Evolutionary conservation across 345 rosid genomes (phyloP).

Genomic region (Zanthoxylum bungeanum): DNA sequence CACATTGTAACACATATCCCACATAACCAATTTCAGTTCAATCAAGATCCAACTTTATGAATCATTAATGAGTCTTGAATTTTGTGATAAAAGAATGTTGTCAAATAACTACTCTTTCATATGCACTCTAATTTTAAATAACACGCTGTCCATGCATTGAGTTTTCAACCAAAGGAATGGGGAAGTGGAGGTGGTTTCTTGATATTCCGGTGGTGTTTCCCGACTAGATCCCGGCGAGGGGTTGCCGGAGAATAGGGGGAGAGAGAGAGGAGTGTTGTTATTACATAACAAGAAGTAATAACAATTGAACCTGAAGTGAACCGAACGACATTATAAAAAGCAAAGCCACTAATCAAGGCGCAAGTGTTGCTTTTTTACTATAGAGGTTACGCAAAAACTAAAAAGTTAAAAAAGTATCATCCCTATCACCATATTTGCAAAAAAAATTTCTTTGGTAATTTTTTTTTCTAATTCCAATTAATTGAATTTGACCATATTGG

Average conservation of each 20-base stretch:
- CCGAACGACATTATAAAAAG: neutral
- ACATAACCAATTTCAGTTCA: conserved; percentile 10
- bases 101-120: too few relatives aligned
- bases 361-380: conserved; percentile 14
- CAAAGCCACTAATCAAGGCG: conserved; percentile 37
- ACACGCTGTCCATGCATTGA: conserved; percentile 14
- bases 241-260: conserved; percentile 22
- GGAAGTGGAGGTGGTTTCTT: neutral
- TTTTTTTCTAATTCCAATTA: neutral
- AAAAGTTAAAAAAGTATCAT: neutral
- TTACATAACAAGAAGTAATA: neutral
- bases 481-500: neutral
- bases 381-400: neutral
- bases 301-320: conserved; percentile 5
- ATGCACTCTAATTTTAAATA: too few relatives aligned
- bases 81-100: neutral
- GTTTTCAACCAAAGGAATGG: neutral
- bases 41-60: neutral
- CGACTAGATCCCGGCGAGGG: conserved; percentile 36
- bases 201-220: conserved; percentile 16
- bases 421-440: neutral
- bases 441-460: neutral
- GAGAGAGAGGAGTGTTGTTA: neutral
- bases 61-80: conserved; percentile 2
- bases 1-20: conserved; percentile 36